These are phyloP conservation scores for Mycogone perniciosa DNA, from an alignment of 2,329 filamentous ascomycete genomes.

Conservation along the genomic window DNA sequence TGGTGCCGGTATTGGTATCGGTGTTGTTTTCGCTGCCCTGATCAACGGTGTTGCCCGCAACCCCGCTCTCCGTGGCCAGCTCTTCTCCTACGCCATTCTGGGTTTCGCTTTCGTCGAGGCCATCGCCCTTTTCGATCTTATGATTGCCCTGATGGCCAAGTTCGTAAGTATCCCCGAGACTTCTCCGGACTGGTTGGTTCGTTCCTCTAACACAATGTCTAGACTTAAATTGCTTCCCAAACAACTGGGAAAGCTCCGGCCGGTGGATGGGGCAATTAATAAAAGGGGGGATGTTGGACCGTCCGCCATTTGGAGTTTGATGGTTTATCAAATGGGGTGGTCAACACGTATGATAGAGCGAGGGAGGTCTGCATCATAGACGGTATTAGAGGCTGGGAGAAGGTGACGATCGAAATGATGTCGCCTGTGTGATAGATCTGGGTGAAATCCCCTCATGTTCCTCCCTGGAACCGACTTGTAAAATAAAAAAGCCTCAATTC, in stretches of 20 bases:
- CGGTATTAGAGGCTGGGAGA: conserved; percentile 34
- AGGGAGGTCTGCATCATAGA: conserved; percentile 35
- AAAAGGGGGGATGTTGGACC: conserved; percentile 23
- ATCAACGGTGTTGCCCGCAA: conserved; percentile 88
- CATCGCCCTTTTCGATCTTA: conserved; percentile 82
- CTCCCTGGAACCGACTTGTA: conserved; percentile 34
- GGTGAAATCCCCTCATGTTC: conserved; percentile 27
- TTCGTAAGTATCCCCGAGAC: conserved; percentile 54
- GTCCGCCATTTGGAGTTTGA: conserved; percentile 22
- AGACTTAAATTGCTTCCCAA: conserved; percentile 34
- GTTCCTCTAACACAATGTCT: neutral
- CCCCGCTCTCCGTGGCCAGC: conserved; percentile 88
- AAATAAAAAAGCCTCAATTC: conserved; percentile 39
- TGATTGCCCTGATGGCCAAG: conserved; percentile 93
- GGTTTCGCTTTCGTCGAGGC: conserved; percentile 94
- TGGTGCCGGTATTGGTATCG: conserved; percentile 91
- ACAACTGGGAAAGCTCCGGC: conserved; percentile 30
- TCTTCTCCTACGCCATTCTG: conserved; percentile 93
- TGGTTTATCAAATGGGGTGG: conserved; percentile 21
- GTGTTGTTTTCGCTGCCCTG: conserved; percentile 87
- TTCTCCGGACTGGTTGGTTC: neutral
- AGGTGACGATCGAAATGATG: conserved; percentile 26
- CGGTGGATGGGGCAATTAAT: conserved; percentile 30
- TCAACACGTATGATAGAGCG: conserved; percentile 30
- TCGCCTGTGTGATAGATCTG: conserved; percentile 31